Evolutionary conservation across 208 protist species (phyloP).

Genomic region (Sergeia podlipaevii): DNA sequence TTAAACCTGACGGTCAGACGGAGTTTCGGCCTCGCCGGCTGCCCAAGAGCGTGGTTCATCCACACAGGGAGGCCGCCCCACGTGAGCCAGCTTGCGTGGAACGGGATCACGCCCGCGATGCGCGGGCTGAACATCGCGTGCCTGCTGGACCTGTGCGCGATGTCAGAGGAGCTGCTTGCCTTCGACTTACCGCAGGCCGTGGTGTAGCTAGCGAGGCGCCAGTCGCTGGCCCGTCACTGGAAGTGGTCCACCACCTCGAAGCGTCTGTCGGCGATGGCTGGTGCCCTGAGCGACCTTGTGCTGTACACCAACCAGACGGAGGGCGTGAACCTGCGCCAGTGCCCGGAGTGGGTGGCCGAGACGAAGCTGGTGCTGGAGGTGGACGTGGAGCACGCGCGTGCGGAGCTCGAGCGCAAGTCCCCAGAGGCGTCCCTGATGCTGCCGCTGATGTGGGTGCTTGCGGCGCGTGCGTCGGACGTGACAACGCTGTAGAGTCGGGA

Average conservation of each 20-base stretch:
- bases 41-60: slow-evolving; percentile 1
- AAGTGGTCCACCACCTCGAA: neutral
- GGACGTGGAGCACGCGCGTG: neutral
- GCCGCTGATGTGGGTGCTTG: slow-evolving; percentile 2
- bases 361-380: neutral
- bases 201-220: neutral
- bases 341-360: neutral
- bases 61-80: neutral
- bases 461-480: slow-evolving; percentile 5
- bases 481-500: neutral
- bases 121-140: neutral
- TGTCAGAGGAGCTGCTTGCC: too few species aligned
- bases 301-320: neutral
- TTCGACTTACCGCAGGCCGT: too few species aligned
- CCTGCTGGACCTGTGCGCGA: neutral
- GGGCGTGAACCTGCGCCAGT: neutral
- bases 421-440: slow-evolving; percentile 4
- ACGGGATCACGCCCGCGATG: neutral
- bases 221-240: neutral
- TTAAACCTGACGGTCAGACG: neutral
- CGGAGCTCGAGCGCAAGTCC: neutral
- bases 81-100: neutral
- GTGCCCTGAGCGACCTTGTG: neutral
- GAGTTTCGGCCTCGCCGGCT: neutral
- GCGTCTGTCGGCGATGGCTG: neutral